Base-by-base conservation (phyloP, 2,329 filamentous ascomycete genomes). In the Fusarium dlaminii region DNA sequence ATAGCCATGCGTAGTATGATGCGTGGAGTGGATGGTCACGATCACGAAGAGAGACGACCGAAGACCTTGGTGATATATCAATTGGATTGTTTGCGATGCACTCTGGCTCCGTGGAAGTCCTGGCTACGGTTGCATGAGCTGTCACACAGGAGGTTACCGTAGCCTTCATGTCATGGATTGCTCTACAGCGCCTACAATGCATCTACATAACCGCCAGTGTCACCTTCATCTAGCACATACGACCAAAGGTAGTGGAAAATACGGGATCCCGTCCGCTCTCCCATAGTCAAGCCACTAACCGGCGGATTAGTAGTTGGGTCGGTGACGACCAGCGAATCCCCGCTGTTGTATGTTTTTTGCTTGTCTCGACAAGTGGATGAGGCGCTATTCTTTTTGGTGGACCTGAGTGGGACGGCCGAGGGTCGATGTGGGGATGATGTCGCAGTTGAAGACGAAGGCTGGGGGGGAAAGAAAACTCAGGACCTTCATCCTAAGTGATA, bases 271-370 rank as follows among this genome's bases (percentile, higher is more conserved):
- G 63, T 66, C 40, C 34, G 60, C 63, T 66, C 48, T 66, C 60
- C 63, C 48, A 66, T 66, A 65, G 60, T 48, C 24, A 65, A 65
- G 63, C 63, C 42, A 37, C 59, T 63, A 66, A 65, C 39, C 46
- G 63, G 46, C 63, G 48, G 60, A 65, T 66, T 65, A 66, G 60
- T 65, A 66, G 60, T 65, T 66, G 48, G 63, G 60, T 66, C 60
- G 63, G 60, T 66, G 60, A 66, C 48, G 48, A 65, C 63, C 48
- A 66, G 63, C 63, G 63, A 66, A 66, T 66, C 40, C 63, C 61
- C 63, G 63, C 60, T 66, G 63, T 66, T 66, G 48, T 66, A 66
- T 66, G 63, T 66, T 29, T 58, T 66, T 65, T 36, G 20, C 29
- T 11, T 0, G 3, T 36, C 8, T 20, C 0, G 8, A n/a, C 1